Percentiles rank a stretch among this genome's conserved stretches.
phyloP scores from a whole-genome alignment of 371 early-diverging fungal species.

The Coemansia sp. region DNA sequence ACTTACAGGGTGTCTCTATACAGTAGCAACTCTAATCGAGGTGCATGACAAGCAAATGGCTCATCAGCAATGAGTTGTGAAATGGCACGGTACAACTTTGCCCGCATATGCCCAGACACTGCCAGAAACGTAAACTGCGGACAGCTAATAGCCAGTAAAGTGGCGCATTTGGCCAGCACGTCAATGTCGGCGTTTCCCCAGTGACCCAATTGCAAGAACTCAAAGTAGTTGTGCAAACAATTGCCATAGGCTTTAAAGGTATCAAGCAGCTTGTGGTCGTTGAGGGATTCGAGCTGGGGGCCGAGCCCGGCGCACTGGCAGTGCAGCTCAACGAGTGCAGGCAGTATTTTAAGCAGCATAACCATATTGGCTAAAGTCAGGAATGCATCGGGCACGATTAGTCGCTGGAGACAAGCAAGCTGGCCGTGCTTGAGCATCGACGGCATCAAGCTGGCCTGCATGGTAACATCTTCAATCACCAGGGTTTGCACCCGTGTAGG shows the following conservation, averaged over 20 bases:
- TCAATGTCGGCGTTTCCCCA: background rate
- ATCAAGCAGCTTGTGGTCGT: background rate
- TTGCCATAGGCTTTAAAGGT: background rate
- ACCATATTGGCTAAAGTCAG: background rate
- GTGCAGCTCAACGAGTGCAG: background rate
- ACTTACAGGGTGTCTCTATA: too few species aligned
- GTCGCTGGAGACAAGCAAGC: background rate
- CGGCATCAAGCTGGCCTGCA: background rate
- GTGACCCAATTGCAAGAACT: constrained; percentile 5
- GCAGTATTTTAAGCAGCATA: background rate
- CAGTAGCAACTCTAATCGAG: too few species aligned
- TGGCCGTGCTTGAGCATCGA: background rate
- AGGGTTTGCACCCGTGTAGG: background rate
- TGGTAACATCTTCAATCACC: constrained; percentile 9
- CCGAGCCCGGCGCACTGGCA: constrained; percentile 1
- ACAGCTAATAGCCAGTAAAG: constrained; percentile 8
- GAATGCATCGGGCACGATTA: background rate
- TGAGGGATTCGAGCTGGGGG: background rate
- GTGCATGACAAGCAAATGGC: too few species aligned
- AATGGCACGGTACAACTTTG: too few species aligned
- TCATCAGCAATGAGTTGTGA: too few species aligned
- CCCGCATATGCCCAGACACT: too few species aligned
- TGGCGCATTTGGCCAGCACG: constrained; percentile 2
- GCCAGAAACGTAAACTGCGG: too few species aligned
- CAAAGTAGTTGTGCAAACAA: constrained; percentile 6